Percentiles rank a stretch among this genome's conserved stretches.
phyloP scores from a whole-genome alignment of 2,329 filamentous ascomycete species.

The Penicillium digitatum region DNA sequence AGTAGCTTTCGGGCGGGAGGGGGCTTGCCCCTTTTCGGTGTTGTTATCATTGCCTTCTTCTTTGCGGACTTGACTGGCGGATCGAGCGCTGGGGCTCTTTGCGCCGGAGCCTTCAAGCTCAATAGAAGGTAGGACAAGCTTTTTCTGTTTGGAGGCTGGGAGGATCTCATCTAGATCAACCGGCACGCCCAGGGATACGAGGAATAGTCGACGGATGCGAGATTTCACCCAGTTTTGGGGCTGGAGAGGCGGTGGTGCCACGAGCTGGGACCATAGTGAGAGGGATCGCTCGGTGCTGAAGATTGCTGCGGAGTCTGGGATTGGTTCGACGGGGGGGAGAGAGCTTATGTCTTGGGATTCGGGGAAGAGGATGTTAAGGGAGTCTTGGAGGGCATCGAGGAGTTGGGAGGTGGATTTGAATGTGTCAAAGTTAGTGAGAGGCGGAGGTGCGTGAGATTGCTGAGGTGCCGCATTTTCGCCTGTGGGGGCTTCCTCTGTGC shows the following conservation, averaged over 20 bases:
- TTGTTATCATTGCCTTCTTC: constrained; percentile 29
- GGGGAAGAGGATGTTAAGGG: constrained; percentile 46
- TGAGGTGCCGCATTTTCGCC: constrained; percentile 17
- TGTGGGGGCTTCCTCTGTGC: constrained; percentile 24
- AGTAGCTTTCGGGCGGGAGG: constrained; percentile 27
- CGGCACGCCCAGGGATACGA: constrained; percentile 91
- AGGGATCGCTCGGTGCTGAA: constrained; percentile 83
- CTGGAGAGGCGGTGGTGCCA: constrained; percentile 88
- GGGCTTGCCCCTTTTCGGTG: constrained; percentile 26
- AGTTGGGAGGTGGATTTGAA: constrained; percentile 45
- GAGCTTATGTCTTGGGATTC: constrained; percentile 35
- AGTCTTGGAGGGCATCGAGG: constrained; percentile 32
- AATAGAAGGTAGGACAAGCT: constrained; percentile 85
- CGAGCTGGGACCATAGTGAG: constrained; percentile 93
- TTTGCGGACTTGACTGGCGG: constrained; percentile 29
- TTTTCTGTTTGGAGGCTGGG: constrained; percentile 96
- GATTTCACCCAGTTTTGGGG: constrained; percentile 98
- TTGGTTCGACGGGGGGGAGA: constrained; percentile 38
- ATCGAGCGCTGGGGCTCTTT: constrained; percentile 55
- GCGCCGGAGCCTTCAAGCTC: constrained; percentile 51
- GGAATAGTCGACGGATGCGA: constrained; percentile 86
- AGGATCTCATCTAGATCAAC: constrained; percentile 97
- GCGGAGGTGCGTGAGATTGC: constrained; percentile 33
- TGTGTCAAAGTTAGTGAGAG: constrained; percentile 52
- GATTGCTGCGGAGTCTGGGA: constrained; percentile 51